A percentile compares a stretch with the other conserved stretches of the same genome.
phyloP scores from a whole-genome alignment of 2,329 filamentous ascomycete genomes.

The Xylaria sp. region DNA sequence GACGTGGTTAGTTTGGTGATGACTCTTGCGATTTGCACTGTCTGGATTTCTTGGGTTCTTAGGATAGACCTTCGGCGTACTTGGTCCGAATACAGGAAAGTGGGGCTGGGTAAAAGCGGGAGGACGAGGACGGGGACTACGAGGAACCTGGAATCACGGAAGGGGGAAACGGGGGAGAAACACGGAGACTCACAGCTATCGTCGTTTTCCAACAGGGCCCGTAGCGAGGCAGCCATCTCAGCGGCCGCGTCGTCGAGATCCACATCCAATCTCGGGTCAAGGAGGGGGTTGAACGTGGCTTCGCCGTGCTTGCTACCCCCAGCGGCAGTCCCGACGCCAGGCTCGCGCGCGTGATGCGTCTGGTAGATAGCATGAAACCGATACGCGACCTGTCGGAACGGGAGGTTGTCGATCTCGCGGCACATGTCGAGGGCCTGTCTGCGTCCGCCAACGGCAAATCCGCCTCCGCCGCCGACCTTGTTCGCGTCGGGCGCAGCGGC shows the following conservation, averaged over 20 bases:
- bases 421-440: constrained; percentile 60
- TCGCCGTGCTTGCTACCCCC: not conserved
- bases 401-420: constrained; percentile 66
- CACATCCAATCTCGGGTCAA: constrained; percentile 55
- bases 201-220: constrained; percentile 56
- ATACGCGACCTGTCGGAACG: constrained; percentile 69
- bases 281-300: constrained; percentile 65
- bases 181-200: constrained; percentile 56
- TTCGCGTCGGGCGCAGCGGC: constrained; percentile 32
- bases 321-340: constrained; percentile 44
- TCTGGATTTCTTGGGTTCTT: not conserved
- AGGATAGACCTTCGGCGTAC: not conserved
- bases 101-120: not conserved
- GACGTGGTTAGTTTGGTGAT: not conserved
- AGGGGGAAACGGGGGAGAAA: not conserved
- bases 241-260: constrained; percentile 60
- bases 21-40: not conserved
- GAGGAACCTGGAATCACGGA: not conserved
- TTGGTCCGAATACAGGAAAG: not conserved
- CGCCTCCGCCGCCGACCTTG: constrained; percentile 21
- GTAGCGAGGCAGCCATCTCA: constrained; percentile 60
- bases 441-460: constrained; percentile 52
- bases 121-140: not conserved
- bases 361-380: constrained; percentile 71
- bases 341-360: constrained; percentile 62